phyloP scores from a whole-genome alignment of 306 rosid species.

The Corylus heterophylla region DNA sequence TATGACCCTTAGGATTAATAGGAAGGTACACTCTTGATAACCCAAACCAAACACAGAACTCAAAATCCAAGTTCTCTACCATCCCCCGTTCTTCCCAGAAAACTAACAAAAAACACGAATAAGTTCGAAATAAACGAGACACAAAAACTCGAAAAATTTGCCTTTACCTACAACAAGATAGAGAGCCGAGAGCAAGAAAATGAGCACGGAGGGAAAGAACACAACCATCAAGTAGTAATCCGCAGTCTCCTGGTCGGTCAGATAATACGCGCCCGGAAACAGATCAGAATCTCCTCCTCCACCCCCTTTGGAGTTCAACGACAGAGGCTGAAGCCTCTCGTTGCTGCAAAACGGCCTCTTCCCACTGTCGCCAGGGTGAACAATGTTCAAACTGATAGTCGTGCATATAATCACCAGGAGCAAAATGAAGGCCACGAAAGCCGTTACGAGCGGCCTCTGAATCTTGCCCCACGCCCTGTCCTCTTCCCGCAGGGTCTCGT shows the following conservation, averaged over 20 bases:
- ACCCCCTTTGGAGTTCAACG: constrained; percentile 47
- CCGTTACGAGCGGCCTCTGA: constrained; percentile 60
- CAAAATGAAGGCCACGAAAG: constrained; percentile 32
- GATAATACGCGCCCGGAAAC: constrained; percentile 61
- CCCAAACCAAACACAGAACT: not conserved
- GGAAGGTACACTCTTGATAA: not conserved
- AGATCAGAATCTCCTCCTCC: constrained; percentile 59
- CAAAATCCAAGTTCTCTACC: not conserved
- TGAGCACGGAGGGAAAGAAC: constrained; percentile 69
- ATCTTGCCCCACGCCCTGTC: constrained; percentile 85
- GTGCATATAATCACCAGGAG: constrained; percentile 43
- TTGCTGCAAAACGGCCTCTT: constrained; percentile 73
- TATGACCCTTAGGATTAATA: not conserved
- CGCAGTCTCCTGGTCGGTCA: constrained; percentile 83
- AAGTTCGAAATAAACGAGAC: not conserved
- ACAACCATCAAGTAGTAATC: constrained; percentile 92
- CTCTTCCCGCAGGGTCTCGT: constrained; percentile 80
- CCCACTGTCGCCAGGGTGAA: constrained; percentile 56
- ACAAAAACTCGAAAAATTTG: constrained; percentile 1
- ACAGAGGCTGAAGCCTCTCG: constrained; percentile 60
- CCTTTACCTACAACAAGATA: constrained; percentile 81
- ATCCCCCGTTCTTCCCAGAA: not conserved
- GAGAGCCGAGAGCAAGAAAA: constrained; percentile 54
- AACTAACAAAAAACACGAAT: not conserved
- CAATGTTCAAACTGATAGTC: constrained; percentile 65